A percentile compares a stretch with the other conserved stretches of the same genome.
phyloP scores from a whole-genome alignment of 2,329 filamentous ascomycete genomes.

The Gaeumannomyces sp. region DNA sequence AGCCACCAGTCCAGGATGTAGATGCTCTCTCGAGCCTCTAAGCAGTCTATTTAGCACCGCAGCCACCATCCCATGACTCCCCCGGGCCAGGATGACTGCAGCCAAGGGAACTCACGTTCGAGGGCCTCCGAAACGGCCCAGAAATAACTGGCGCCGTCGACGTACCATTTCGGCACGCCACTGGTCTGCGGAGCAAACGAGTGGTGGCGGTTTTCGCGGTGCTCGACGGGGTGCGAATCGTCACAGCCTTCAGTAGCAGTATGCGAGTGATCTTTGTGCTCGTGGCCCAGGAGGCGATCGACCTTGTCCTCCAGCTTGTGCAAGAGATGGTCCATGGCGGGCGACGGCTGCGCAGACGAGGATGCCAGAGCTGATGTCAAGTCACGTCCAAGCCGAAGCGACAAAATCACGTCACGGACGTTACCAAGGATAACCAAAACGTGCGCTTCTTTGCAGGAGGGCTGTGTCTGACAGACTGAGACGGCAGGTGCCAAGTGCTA shows the following conservation, averaged over 20 bases:
- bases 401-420: too few species aligned
- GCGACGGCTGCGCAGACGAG: neutral
- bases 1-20: constrained; percentile 92
- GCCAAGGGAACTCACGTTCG: constrained; percentile 40
- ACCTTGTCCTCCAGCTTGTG: constrained; percentile 38
- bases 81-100: too few species aligned
- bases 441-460: too few species aligned
- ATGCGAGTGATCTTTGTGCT: constrained; percentile 35
- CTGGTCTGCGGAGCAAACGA: constrained; percentile 69
- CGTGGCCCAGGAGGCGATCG: constrained; percentile 32
- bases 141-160: constrained; percentile 79
- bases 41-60: neutral
- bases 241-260: constrained; percentile 34
- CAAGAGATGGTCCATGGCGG: constrained; percentile 33
- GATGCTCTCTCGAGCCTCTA: constrained; percentile 66
- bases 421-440: too few species aligned
- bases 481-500: neutral
- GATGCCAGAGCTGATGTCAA: neutral
- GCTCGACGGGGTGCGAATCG: constrained; percentile 33
- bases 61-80: too few species aligned
- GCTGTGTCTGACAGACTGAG: too few species aligned
- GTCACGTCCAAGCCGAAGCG: too few species aligned
- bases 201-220: constrained; percentile 47
- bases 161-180: constrained; percentile 80
- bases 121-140: constrained; percentile 77